Evolutionary conservation across 2,329 filamentous ascomycete genomes (phyloP), one percentile per base, ranked within the genome.

Genomic region (Ramularia endophylla): DNA sequence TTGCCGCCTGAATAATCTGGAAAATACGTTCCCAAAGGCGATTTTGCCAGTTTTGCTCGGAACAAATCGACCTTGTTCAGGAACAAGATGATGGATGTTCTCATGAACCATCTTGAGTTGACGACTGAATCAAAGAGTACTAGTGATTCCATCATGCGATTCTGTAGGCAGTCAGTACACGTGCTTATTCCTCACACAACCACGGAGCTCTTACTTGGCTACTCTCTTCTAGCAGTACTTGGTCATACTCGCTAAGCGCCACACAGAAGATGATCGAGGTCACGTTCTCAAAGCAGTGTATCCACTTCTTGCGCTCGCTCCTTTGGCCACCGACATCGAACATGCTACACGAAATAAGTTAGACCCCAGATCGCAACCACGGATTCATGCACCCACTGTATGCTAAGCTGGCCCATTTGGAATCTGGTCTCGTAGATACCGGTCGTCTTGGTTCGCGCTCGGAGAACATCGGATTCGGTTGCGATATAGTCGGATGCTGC

Each of bases 251-350:
- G 70, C 89, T 97, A 55, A 98, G 71, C 12, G 92, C 92, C 48
- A 98, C 92, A 61, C 92, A 98, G 68, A 98, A 98, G 55, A 98
- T 98, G 65, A 98, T 98, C 3, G 92, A 97, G 31, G 92, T 98
- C 58, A 98, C 92, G 58, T 97, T 97, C 66, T 98, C 92, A 65
- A 98, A 98, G 71, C 92, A 98, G 69, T 98, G 92, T 62, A 98
- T 98, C 92, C 92, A 98, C 71, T 98, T 98, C 74, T 98, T 98
- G 49, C 92, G 80, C 68, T 98, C 92, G 65, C 90, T 97, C 62
- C 92, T 76, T 68, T 98, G 92, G 17, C 92, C 92, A 49, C 92
- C 92, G 4, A 98, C 92, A 65, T 98, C 92, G 62, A 98, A 98
- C 92, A 98, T 98, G 71, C 90, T 97, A 61, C 4, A 33, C 13